Percentiles rank a stretch among this genome's conserved stretches.
These are phyloP conservation scores for Curvularia verruculosa DNA, from an alignment of 2,329 filamentous ascomycete genomes.

Conservation along the genomic window DNA sequence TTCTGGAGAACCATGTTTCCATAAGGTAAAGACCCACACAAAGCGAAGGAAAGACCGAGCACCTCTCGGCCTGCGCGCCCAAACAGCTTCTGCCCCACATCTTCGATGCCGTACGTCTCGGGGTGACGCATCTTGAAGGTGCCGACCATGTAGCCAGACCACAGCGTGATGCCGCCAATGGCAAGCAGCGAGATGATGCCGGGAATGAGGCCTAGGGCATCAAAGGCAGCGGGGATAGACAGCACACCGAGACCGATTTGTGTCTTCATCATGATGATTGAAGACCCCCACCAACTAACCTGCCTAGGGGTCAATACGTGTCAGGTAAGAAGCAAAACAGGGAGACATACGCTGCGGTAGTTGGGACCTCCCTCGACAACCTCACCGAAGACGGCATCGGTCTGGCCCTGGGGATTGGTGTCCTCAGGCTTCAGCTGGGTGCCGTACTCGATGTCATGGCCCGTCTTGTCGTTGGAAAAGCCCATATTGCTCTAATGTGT, in stretches of 20 bases:
- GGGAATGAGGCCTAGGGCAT: slow-evolving; percentile 56
- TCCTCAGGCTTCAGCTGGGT: slow-evolving; percentile 11
- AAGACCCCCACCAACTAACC: slow-evolving; percentile 37
- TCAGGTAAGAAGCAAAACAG: background rate
- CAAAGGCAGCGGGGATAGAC: slow-evolving; percentile 56
- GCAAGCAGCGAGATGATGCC: slow-evolving; percentile 54
- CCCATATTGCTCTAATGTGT: slow-evolving; percentile 5
- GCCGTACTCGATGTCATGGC: slow-evolving; percentile 11
- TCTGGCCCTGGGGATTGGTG: slow-evolving; percentile 10
- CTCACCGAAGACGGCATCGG: slow-evolving; percentile 59
- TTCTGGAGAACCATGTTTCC: slow-evolving; percentile 19
- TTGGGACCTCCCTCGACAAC: slow-evolving; percentile 57
- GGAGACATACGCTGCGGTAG: slow-evolving; percentile 54
- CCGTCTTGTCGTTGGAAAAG: slow-evolving; percentile 8
- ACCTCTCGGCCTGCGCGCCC: slow-evolving; percentile 60
- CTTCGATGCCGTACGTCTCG: slow-evolving; percentile 64
- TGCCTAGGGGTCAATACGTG: slow-evolving; percentile 13
- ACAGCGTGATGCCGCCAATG: slow-evolving; percentile 55
- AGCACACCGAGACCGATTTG: slow-evolving; percentile 53
- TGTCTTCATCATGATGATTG: slow-evolving; percentile 41
- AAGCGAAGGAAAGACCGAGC: slow-evolving; percentile 45
- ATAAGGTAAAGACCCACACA: slow-evolving; percentile 37
- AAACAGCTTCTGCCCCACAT: slow-evolving; percentile 61
- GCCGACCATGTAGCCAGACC: slow-evolving; percentile 58
- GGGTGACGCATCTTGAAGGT: slow-evolving; percentile 62